Conservation (phyloP, 495 filamentous ascomycete species). For the Diplogelasinospora grovesii region DNA sequence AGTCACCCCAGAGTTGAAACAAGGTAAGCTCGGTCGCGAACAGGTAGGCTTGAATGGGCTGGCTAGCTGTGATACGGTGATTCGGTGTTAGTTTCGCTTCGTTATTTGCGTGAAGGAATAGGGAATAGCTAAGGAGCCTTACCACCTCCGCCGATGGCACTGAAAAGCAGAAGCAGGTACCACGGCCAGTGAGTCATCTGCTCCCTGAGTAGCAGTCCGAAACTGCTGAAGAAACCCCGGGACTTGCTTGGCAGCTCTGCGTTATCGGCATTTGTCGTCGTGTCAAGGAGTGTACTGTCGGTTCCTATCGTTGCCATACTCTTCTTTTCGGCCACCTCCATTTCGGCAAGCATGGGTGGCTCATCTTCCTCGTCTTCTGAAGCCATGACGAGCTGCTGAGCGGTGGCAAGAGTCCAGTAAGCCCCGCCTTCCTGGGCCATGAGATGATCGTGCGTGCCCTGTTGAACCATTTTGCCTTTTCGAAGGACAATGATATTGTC, state of each 20-base stretch:
- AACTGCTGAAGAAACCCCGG: conserved; percentile 37
- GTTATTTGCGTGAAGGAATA: conserved; percentile 10
- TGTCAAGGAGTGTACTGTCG: conserved; percentile 14
- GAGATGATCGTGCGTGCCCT: conserved; percentile 62
- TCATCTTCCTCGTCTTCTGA: conserved; percentile 14
- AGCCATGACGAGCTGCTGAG: conserved; percentile 39
- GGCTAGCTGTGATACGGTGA: conserved; percentile 32
- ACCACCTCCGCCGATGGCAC: conserved; percentile 48
- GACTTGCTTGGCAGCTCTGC: conserved; percentile 16
- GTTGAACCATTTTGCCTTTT: conserved; percentile 58
- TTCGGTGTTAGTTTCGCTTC: too few relatives aligned
- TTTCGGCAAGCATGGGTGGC: too few relatives aligned
- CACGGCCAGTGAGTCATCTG: conserved; percentile 41
- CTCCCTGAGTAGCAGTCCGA: conserved; percentile 40
- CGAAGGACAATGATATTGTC: conserved; percentile 59
- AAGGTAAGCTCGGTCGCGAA: conserved; percentile 44
- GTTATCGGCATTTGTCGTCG: conserved; percentile 4
- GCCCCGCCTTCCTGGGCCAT: conserved; percentile 51
- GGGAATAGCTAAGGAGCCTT: conserved; percentile 8
- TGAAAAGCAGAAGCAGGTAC: conserved; percentile 40
- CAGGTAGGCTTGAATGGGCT: conserved; percentile 44
- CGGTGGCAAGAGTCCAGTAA: conserved; percentile 46
- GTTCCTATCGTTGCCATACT: conserved; percentile 33
- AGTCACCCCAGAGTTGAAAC: conserved; percentile 38
- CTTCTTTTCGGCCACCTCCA: conserved; percentile 30